Conservation (phyloP, 257 asterid genomes). For the Capsicum baccatum region DNA sequence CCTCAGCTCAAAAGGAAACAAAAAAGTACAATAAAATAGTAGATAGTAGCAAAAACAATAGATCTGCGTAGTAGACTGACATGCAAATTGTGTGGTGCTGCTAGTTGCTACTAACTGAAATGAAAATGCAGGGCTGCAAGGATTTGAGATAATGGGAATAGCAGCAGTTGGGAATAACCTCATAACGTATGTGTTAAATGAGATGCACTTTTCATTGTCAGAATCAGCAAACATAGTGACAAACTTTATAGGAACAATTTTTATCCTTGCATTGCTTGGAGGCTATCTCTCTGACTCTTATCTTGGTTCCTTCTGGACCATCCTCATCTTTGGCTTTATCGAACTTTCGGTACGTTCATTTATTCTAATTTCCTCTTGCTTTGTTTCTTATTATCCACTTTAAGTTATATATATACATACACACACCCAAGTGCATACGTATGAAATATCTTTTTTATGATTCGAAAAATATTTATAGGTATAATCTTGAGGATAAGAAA, state of each 20-base stretch:
- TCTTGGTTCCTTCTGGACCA: constrained; percentile 96
- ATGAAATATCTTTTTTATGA: too few species aligned
- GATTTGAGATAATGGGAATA: constrained; percentile 94
- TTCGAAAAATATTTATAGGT: too few species aligned
- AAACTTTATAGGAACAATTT: constrained; percentile 83
- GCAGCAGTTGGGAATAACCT: constrained; percentile 97
- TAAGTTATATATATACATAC: too few species aligned
- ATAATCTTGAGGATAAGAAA: too few species aligned
- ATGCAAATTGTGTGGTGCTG: too few species aligned
- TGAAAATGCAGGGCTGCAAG: constrained; percentile 72
- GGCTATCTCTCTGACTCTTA: constrained; percentile 92
- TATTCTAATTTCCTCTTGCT: neutral
- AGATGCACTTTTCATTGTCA: constrained; percentile 91
- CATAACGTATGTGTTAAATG: constrained; percentile 82
- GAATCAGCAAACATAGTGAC: constrained; percentile 87
- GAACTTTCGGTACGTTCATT: constrained; percentile 74
- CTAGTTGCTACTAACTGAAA: neutral
- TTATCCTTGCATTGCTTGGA: constrained; percentile 78
- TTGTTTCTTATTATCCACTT: neutral
- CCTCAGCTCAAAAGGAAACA: too few species aligned
- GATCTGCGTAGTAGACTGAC: too few species aligned
- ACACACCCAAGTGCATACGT: too few species aligned
- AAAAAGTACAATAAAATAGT: too few species aligned
- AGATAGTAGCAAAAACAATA: too few species aligned
- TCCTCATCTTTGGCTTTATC: constrained; percentile 78